Base-by-base conservation (phyloP, 495 filamentous ascomycete genomes). In the Penicillium coprophilum region DNA sequence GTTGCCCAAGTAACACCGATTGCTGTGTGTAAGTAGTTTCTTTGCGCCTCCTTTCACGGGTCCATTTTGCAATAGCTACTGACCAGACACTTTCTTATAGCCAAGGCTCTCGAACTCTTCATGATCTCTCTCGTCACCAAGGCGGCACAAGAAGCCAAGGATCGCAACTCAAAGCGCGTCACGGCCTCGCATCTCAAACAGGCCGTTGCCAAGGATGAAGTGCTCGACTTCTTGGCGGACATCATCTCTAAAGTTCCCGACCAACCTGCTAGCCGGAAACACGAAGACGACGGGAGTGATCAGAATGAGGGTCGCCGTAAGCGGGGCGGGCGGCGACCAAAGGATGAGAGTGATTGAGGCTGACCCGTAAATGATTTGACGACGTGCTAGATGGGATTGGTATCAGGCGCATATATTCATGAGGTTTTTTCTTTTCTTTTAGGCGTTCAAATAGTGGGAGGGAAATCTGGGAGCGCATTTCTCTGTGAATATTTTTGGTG, bases 1-100 rank as follows among this genome's bases (percentile, higher is more conserved):
- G 95, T 99, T 4, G 91, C 94, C 8, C 95, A 97, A 73, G 93
- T 96, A 21, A 96, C 92, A 6, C 92, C 92, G 3, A 92, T 95
- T 63, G 92, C 89, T 46, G 92, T 97, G 49, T 91, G 91, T 86
- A 82, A 56, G 83, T 85, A 10, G 12, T 30, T 10, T 17, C 9
- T 31, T 38, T 32, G n/a, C 48, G 13, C 43, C 21, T 12, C 11
- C 31, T n/a, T 23, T 17, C 19, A 19, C 27, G 34, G 4, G 23
- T 46, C 20, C 24, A 36, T 53, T 45, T 46, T 36, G 31, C 41
- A 50, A 47, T 3, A 49, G n/a, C 52, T 70, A 40, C 68, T 66
- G 34, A 52, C 54, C 21, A 12, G 13, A 28, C 5, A 19, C 3
- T 4, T 49, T 50, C 19, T 13, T 47, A 54, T 45, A 83, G 83